Conservation (phyloP, 75 land plant species). For the Cunninghamia lanceolata region DNA sequence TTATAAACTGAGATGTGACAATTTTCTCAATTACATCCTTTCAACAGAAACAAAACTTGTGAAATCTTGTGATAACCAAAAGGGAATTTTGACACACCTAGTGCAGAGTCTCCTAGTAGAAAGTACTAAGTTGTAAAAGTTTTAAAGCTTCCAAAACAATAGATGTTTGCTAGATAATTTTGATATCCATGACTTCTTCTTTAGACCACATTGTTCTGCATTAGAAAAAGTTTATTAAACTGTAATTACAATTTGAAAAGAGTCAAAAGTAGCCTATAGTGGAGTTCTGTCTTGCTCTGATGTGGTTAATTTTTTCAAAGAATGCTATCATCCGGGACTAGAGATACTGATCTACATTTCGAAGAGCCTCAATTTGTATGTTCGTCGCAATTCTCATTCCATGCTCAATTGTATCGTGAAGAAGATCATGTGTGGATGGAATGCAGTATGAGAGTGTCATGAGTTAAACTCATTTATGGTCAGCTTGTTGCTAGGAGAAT, state of each 20-base stretch:
- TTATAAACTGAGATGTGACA: too few relatives aligned
- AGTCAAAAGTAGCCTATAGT: not conserved
- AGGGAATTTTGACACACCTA: not conserved
- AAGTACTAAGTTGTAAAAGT: too few relatives aligned
- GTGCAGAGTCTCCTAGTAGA: too few relatives aligned
- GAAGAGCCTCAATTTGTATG: not conserved
- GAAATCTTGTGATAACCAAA: not conserved
- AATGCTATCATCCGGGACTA: not conserved
- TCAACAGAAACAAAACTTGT: too few relatives aligned
- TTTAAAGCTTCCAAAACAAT: not conserved
- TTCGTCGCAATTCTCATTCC: not conserved
- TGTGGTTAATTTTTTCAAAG: not conserved
- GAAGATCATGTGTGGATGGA: not conserved
- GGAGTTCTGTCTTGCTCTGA: not conserved
- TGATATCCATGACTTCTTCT: not conserved
- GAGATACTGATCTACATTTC: not conserved
- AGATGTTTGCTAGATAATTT: not conserved
- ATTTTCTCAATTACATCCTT: too few relatives aligned
- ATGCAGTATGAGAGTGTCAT: not conserved
- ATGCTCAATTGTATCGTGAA: not conserved
- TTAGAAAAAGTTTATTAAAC: not conserved
- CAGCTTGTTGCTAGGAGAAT: not conserved
- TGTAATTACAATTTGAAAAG: not conserved
- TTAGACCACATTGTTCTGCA: not conserved
- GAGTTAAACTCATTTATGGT: not conserved